Evolutionary conservation across 1,139 yeast genomes (phyloP).

Genomic region (Suhomyces choctaworum): DNA sequence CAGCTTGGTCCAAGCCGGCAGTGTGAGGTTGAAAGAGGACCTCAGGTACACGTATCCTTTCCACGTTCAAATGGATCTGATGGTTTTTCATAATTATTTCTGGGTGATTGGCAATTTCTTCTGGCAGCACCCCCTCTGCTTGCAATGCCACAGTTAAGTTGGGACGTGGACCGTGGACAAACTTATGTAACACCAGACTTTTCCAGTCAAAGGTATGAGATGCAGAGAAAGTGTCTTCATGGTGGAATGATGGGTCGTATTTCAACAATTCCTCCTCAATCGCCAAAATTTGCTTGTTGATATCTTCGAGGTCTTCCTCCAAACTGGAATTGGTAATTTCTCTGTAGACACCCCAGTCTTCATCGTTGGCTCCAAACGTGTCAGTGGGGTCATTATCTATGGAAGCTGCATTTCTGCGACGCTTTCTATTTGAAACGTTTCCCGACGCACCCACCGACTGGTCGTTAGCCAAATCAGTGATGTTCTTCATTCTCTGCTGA

Average conservation of each 20-base stretch:
- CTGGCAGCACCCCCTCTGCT: slow-evolving; percentile 44
- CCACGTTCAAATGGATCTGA: slow-evolving; percentile 87
- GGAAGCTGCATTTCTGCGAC: slow-evolving; percentile 60
- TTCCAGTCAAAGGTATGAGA: slow-evolving; percentile 81
- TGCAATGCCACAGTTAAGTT: slow-evolving; percentile 44
- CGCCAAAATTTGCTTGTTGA: slow-evolving; percentile 56
- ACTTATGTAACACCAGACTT: slow-evolving; percentile 75
- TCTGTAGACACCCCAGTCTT: slow-evolving; percentile 91
- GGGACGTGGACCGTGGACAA: slow-evolving; percentile 86
- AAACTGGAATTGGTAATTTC: slow-evolving; percentile 76
- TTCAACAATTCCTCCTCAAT: slow-evolving; percentile 76
- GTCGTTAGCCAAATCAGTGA: slow-evolving; percentile 86
- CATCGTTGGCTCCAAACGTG: slow-evolving; percentile 94
- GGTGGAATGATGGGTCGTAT: slow-evolving; percentile 79
- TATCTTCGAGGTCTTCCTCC: slow-evolving; percentile 72
- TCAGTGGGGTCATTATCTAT: slow-evolving; percentile 92
- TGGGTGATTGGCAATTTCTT: slow-evolving; percentile 46
- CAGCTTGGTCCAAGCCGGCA: slow-evolving; percentile 96
- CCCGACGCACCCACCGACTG: slow-evolving; percentile 13
- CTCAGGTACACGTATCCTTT: slow-evolving; percentile 90
- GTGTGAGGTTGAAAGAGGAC: slow-evolving; percentile 90
- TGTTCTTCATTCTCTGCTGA: slow-evolving; percentile 87
- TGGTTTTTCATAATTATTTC: slow-evolving; percentile 54
- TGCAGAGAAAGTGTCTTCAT: slow-evolving; percentile 78
- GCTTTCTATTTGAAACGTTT: slow-evolving; percentile 37